Conservation (phyloP, 495 filamentous ascomycete genomes). For the Trichocladium antarcticum region DNA sequence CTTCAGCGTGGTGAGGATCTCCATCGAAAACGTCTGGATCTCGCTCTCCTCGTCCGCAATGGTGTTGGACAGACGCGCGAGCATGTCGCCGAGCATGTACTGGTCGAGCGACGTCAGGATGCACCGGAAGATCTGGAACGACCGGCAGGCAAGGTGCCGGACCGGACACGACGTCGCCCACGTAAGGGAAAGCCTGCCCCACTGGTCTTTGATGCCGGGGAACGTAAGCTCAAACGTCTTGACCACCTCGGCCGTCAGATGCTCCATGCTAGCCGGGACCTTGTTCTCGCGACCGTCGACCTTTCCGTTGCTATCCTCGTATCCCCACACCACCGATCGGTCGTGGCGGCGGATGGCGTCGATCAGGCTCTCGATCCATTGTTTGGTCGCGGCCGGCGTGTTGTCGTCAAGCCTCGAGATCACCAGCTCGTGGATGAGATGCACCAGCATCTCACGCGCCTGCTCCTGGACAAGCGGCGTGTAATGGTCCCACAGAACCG, state of each 20-base stretch:
- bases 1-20: slow-evolving; percentile 87
- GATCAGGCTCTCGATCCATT: slow-evolving; percentile 74
- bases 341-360: slow-evolving; percentile 85
- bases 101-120: slow-evolving; percentile 83
- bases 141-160: slow-evolving; percentile 88
- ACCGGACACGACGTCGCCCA: slow-evolving; percentile 98
- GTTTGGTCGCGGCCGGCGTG: slow-evolving; percentile 51
- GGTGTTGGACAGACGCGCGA: slow-evolving; percentile 85
- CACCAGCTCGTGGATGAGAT: slow-evolving; percentile 92
- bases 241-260: slow-evolving; percentile 67
- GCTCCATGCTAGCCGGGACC: slow-evolving; percentile 79
- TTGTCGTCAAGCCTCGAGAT: slow-evolving; percentile 80
- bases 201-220: slow-evolving; percentile 78
- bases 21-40: slow-evolving; percentile 93
- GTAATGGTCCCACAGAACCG: slow-evolving; percentile 94
- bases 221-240: slow-evolving; percentile 75
- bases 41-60: slow-evolving; percentile 87
- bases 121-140: slow-evolving; percentile 94
- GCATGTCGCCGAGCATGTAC: slow-evolving; percentile 89
- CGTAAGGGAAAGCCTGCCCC: slow-evolving; percentile 76
- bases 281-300: slow-evolving; percentile 59
- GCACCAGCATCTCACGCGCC: slow-evolving; percentile 93
- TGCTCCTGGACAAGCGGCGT: slow-evolving; percentile 92
- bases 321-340: slow-evolving; percentile 75
- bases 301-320: slow-evolving; percentile 81